Base-by-base conservation (phyloP, 1,284 basidiomycete genomes). In the Ganoderma leucocontextum region DNA sequence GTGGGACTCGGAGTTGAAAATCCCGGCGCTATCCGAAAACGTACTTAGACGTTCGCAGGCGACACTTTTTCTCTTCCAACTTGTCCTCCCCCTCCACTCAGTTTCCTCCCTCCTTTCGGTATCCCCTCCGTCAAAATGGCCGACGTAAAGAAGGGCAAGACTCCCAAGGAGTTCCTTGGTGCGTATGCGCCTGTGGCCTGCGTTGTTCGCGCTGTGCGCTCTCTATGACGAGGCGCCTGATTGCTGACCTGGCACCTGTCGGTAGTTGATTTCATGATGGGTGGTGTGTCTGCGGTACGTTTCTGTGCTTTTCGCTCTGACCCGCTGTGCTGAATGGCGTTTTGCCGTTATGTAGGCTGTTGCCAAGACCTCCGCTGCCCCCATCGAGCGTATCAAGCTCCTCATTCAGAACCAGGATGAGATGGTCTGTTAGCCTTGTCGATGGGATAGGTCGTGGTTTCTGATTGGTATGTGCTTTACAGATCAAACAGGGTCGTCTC, bases 301-400 rank as follows among this genome's bases (percentile, higher is more conserved):
- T 17, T 25, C 19, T 65, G 72, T 73, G 63, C 36, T 52, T 35
- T 36, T n/a, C 47, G 4, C 41, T 13, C n/a, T 12, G 13, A 35
- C 0, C 15, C 19, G 13, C 39, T 62, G 8, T 35, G 53, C 39
- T 55, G 62, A 70, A 6, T 67, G 60, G 62, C 66, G 74, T 52
- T 36, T 73, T 60, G 60, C 6, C 64, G 63, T 70, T 61, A 41
- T 77, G 0, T 71, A 95, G 93, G 96, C 97, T 76, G 95, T 98
- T 82, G 93, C 97, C 69, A 99, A 99, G 90, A 98, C 97, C 73
- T 94, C 93, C 76, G 97, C 97, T 78, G 97, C 97, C 72, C 97
- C 97, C 85, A 98, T 99, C 80, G 97, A 99, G 91, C 96, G 97
- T 82, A 97, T 99, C 85, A 99, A 96, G 91, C 91, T 98, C 79